Evolutionary conservation across 1,284 basidiomycete genomes (phyloP).

Genomic region (Fomitopsis pinicola): DNA sequence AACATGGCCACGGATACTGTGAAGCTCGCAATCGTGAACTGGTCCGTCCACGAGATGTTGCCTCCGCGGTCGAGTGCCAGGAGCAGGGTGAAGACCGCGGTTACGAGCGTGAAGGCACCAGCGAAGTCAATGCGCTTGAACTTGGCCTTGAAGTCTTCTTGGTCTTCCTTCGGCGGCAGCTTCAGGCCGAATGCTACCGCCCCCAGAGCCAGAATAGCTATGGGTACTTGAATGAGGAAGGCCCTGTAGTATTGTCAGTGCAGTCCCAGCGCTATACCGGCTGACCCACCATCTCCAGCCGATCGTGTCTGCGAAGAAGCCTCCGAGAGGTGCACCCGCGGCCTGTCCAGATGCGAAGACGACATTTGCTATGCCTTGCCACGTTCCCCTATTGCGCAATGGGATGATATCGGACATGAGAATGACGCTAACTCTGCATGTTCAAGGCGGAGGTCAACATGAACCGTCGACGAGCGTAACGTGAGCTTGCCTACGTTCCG

Average conservation of each 20-base stretch:
- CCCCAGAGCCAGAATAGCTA: slow-evolving; percentile 46
- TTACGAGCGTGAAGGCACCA: slow-evolving; percentile 48
- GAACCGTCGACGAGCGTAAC: neutral
- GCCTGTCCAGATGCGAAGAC: slow-evolving; percentile 52
- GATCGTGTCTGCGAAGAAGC: slow-evolving; percentile 52
- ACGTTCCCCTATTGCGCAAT: slow-evolving; percentile 53
- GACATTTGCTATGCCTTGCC: slow-evolving; percentile 59
- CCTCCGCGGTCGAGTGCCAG: slow-evolving; percentile 55
- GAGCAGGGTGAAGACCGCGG: slow-evolving; percentile 49
- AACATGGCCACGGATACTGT: slow-evolving; percentile 16
- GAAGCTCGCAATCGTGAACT: slow-evolving; percentile 25
- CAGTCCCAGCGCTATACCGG: neutral
- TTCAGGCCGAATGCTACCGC: slow-evolving; percentile 47
- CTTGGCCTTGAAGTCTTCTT: slow-evolving; percentile 37
- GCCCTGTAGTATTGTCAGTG: slow-evolving; percentile 32
- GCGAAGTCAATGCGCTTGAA: slow-evolving; percentile 55
- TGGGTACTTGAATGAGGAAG: slow-evolving; percentile 56
- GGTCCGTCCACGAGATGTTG: slow-evolving; percentile 50
- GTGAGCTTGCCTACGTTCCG: slow-evolving; percentile 42
- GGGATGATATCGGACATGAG: slow-evolving; percentile 61
- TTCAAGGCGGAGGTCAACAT: neutral
- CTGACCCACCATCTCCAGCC: slow-evolving; percentile 56
- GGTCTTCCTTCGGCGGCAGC: slow-evolving; percentile 35
- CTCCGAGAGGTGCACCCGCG: slow-evolving; percentile 54
- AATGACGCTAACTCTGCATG: slow-evolving; percentile 51